A percentile compares a stretch with the other conserved stretches of the same genome.
phyloP scores from a whole-genome alignment of 768 basidiomycete genomes.

The Boletus rubropictus region DNA sequence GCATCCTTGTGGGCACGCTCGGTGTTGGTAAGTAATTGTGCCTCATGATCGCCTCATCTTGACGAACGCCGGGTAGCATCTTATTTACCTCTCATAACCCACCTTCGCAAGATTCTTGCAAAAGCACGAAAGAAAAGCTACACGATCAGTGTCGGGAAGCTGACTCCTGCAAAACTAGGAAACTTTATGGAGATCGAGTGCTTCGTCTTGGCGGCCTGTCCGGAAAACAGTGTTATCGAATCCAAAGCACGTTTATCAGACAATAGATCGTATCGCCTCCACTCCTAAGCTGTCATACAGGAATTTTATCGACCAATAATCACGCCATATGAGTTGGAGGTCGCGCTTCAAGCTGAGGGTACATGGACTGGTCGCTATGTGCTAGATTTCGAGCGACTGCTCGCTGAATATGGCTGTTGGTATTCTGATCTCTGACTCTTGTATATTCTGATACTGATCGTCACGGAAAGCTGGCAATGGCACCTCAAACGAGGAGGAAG shows the following conservation, averaged over 20 bases:
- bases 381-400: conserved; percentile 64
- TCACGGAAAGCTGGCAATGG: conserved; percentile 4
- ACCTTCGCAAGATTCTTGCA: conserved; percentile 66
- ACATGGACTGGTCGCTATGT: conserved; percentile 76
- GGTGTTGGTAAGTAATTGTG: conserved; percentile 60
- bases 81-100: conserved; percentile 79
- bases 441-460: not conserved
- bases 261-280: not conserved
- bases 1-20: conserved; percentile 90
- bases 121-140: conserved; percentile 82
- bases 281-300: conserved; percentile 33
- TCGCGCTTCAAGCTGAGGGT: conserved; percentile 67
- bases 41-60: not conserved
- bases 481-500: conserved; percentile 27
- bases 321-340: conserved; percentile 85
- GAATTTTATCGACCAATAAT: conserved; percentile 89
- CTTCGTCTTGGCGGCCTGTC: conserved; percentile 91
- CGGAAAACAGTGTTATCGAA: conserved; percentile 82
- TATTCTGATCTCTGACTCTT: not conserved
- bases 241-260: conserved; percentile 43
- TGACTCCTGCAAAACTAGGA: conserved; percentile 90
- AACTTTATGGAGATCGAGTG: conserved; percentile 97
- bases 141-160: conserved; percentile 90
- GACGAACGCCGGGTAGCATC: conserved; percentile 44
- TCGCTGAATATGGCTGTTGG: conserved; percentile 33